Base-by-base conservation (phyloP, 441 rosid genomes). In the Corymbia citriodora region DNA sequence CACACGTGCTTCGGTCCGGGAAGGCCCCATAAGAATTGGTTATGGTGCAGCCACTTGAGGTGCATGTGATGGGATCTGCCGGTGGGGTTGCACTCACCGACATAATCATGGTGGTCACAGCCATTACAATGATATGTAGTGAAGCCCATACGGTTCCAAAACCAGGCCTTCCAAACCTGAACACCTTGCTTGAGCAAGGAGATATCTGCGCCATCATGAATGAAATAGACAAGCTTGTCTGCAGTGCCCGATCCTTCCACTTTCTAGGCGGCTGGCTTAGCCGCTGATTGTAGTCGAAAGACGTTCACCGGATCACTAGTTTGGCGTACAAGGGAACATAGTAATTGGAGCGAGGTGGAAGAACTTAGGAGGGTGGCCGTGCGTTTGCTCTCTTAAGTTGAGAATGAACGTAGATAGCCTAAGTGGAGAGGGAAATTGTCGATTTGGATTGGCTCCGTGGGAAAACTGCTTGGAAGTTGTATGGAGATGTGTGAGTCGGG, bases 1-100 rank as follows among this genome's bases (percentile, higher is more conserved):
- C 92, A 88, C 99, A 97, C 1, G 91, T 91, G 91, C 94, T 93
- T 52, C 97, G 92, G 25, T 97, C 98, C 1, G 97, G 95, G 87
- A 97, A 97, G 40, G 49, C 82, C 31, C 96, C 98, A 16, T 95
- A 92, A 6, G 97, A 94, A 92, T 97, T 96, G 14, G 96, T 94
- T 93, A 96, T 90, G 1, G 97, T 96, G 94, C 98, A 97, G 53
- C 90, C 81, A 3, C 92, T 91, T 12, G 95, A 91, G 19, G 88
- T 72, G 87, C 99, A 97, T 40, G 93, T 92, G 87, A 97, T 94
- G 12, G 96, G 97, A 79, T 97, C 96, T 55, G 91, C 95, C 0
- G 98, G 99, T 21, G 97, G 98, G 49, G 85, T 40, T 40, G 85
- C 85, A 40, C 52, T 40, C 85, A 7, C 52, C 17, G 16, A 79